Evolutionary conservation across 257 asterid species (phyloP).

Genomic region (Ballota nigra): DNA sequence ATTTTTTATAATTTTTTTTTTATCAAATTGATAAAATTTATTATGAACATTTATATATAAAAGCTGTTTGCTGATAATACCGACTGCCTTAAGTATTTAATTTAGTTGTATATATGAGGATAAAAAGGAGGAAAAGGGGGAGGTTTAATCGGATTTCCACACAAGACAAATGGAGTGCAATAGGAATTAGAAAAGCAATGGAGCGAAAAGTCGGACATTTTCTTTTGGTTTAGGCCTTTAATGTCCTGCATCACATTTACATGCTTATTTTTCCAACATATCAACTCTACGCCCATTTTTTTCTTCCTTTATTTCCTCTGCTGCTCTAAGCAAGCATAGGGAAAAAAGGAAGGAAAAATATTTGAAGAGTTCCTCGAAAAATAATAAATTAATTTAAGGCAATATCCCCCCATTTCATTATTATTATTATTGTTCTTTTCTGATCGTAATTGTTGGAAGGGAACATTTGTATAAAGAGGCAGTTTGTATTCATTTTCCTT

Average conservation of each 20-base stretch:
- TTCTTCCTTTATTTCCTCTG: conserved; percentile 35
- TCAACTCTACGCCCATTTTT: not conserved
- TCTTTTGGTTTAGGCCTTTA: not conserved
- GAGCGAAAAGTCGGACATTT: conserved; percentile 20
- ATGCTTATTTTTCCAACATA: conserved; percentile 16
- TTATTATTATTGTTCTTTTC: too few relatives aligned
- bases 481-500: conserved; percentile 11
- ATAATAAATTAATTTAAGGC: too few relatives aligned
- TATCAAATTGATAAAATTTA: too few relatives aligned
- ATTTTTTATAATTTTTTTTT: too few relatives aligned
- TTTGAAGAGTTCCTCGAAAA: too few relatives aligned
- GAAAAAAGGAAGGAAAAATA: not conserved
- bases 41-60: too few relatives aligned
- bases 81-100: too few relatives aligned
- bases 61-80: too few relatives aligned
- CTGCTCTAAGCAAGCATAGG: conserved; percentile 24
- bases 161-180: conserved; percentile 21
- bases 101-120: not conserved
- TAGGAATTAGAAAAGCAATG: not conserved
- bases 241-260: not conserved
- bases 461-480: not conserved
- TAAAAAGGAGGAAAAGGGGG: not conserved
- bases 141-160: conserved; percentile 37
- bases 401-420: not conserved
- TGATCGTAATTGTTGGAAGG: not conserved